A percentile compares a stretch with the other conserved stretches of the same genome.
Conservation (phyloP, 108 stramenopile species). For the Cafeteria roenbergensis region DNA sequence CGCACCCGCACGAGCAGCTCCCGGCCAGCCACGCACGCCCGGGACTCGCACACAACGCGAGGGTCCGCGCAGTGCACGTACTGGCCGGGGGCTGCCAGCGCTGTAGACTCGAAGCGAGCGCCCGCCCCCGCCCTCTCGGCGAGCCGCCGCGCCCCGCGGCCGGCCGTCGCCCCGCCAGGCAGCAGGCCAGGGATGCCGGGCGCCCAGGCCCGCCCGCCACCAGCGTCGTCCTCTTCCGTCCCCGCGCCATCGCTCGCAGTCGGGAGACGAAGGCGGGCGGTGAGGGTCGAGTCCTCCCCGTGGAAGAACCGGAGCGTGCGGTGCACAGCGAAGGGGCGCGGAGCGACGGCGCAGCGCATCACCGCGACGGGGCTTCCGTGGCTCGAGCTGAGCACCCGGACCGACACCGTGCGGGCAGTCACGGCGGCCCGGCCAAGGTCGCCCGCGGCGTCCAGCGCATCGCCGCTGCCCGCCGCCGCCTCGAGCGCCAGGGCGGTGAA, state of each 20-base stretch:
- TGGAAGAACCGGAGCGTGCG: not conserved
- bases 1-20: not conserved
- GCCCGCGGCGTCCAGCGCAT: not conserved
- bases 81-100: not conserved
- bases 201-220: not conserved
- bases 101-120: too few species aligned
- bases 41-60: not conserved
- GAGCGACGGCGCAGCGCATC: too few species aligned
- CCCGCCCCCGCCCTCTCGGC: too few species aligned
- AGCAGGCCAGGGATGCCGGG: not conserved
- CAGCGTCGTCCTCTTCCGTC: not conserved
- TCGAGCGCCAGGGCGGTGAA: not conserved
- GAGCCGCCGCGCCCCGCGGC: not conserved
- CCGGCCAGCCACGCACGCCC: not conserved
- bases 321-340: not conserved
- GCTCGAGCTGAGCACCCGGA: not conserved
- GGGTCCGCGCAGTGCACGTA: slow-evolving; percentile 6
- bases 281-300: not conserved
- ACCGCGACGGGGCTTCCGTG: too few species aligned
- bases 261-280: not conserved
- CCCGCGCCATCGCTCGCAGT: not conserved
- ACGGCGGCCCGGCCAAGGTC: not conserved
- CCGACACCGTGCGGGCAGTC: not conserved
- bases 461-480: not conserved
- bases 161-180: not conserved